Conservation (phyloP, 1,284 basidiomycete genomes). For the Schizophyllum amplum region DNA sequence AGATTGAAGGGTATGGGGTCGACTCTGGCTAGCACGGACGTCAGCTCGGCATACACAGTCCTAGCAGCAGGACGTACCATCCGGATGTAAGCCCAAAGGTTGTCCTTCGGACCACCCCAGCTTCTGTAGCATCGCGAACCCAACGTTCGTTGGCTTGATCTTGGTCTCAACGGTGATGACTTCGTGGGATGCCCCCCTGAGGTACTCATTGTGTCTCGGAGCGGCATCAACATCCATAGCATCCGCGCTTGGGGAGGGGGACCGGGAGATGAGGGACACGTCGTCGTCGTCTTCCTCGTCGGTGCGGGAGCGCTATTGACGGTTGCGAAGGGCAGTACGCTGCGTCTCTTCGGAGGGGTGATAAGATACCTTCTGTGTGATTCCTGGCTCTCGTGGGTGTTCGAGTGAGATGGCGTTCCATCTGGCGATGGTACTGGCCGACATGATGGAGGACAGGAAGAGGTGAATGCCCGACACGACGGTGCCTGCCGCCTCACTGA, state of each 20-base stretch:
- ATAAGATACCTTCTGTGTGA: conserved; percentile 60
- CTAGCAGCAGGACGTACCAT: conserved; percentile 42
- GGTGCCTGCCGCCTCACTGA: no score
- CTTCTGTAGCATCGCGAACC: conserved; percentile 70
- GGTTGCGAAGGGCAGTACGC: conserved; percentile 42
- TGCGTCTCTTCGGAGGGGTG: conserved; percentile 22
- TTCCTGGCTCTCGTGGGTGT: conserved; percentile 11
- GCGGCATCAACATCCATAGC: conserved; percentile 45
- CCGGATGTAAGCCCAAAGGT: conserved; percentile 64
- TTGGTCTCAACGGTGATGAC: conserved; percentile 72
- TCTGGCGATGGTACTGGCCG: conserved; percentile 50
- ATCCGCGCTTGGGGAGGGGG: conserved; percentile 50
- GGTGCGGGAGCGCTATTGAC: conserved; percentile 48
- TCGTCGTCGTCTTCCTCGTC: conserved; percentile 52
- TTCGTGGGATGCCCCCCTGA: conserved; percentile 42
- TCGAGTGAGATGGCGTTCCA: conserved; percentile 64
- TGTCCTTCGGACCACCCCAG: conserved; percentile 76
- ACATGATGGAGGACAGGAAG: conserved; percentile 33
- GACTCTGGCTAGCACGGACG: conserved; percentile 50
- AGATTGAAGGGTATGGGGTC: conserved; percentile 75
- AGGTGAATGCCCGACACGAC: neutral
- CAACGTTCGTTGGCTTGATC: conserved; percentile 68
- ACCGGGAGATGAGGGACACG: conserved; percentile 61
- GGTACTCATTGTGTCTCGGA: conserved; percentile 54
- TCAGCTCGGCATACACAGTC: neutral